These are phyloP conservation scores for Maudiozyma humilis DNA, from an alignment of 1,139 yeast genomes.

Conservation along the genomic window DNA sequence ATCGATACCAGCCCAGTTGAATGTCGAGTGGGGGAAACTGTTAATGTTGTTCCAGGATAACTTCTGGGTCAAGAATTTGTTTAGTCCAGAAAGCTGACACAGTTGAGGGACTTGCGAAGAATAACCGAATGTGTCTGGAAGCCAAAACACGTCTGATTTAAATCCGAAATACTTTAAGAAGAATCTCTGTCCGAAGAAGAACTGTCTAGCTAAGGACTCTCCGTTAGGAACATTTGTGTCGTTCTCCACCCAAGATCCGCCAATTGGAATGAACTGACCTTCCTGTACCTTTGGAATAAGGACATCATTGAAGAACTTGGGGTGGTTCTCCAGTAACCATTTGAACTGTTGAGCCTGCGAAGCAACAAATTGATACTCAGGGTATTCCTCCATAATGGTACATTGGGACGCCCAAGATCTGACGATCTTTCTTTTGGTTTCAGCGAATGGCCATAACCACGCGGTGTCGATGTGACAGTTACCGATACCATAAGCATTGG, in stretches of 20 bases:
- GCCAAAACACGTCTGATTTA: slow-evolving; percentile 74
- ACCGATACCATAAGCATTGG: slow-evolving; percentile 73
- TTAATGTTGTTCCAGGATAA: slow-evolving; percentile 94
- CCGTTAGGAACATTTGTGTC: slow-evolving; percentile 93
- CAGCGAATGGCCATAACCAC: slow-evolving; percentile 98
- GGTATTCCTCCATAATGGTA: slow-evolving; percentile 74
- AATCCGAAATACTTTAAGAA: slow-evolving; percentile 70
- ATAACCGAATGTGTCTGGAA: slow-evolving; percentile 96
- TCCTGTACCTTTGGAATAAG: slow-evolving; percentile 54
- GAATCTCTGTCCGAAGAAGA: slow-evolving; percentile 81
- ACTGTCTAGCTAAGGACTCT: slow-evolving; percentile 82
- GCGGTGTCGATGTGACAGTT: slow-evolving; percentile 97
- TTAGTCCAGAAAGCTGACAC: slow-evolving; percentile 75
- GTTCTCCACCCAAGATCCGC: slow-evolving; percentile 97
- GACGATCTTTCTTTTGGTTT: slow-evolving; percentile 82
- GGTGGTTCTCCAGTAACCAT: slow-evolving; percentile 83
- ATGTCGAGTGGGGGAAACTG: slow-evolving; percentile 77
- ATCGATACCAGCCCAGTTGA: slow-evolving; percentile 92
- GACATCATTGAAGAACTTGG: slow-evolving; percentile 59
- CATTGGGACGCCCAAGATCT: slow-evolving; percentile 94
- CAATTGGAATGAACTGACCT: slow-evolving; percentile 79
- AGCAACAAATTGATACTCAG: slow-evolving; percentile 89
- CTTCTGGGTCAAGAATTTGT: slow-evolving; percentile 83
- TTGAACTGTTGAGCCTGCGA: slow-evolving; percentile 94
- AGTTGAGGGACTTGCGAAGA: slow-evolving; percentile 92